Conservation (phyloP, 2,329 filamentous ascomycete species). For the Colletotrichum abscissum region DNA sequence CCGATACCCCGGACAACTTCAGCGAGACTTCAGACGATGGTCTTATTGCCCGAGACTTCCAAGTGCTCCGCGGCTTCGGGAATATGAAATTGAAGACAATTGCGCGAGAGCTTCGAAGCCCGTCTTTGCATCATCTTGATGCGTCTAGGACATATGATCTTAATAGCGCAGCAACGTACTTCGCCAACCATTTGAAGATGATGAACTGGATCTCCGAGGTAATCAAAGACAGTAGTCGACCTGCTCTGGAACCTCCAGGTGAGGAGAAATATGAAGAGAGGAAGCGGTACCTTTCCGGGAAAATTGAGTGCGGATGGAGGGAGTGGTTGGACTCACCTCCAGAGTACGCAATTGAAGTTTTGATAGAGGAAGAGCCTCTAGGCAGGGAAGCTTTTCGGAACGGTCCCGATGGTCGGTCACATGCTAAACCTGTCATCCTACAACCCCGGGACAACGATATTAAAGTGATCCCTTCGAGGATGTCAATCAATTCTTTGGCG, state of each 20-base stretch:
- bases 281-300: no score
- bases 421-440: background rate
- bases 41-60: background rate
- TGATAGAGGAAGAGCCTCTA: background rate
- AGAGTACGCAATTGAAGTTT: background rate
- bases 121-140: no score
- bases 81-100: accelerated
- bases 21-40: background rate
- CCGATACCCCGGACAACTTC: background rate
- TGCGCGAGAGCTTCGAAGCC: background rate
- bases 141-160: accelerated
- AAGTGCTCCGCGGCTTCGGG: accelerated
- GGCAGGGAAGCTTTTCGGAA: no score
- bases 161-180: no score
- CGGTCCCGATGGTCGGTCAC: background rate
- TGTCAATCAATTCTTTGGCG: background rate
- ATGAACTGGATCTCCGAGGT: background rate
- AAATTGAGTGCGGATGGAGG: no score
- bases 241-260: background rate
- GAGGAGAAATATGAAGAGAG: background rate
- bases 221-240: background rate
- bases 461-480: background rate
- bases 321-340: no score
- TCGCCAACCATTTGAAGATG: background rate
- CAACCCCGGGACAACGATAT: background rate